Evolutionary conservation across 495 filamentous ascomycete species (phyloP).

Genomic region (Trichoderma orchidacearum): DNA sequence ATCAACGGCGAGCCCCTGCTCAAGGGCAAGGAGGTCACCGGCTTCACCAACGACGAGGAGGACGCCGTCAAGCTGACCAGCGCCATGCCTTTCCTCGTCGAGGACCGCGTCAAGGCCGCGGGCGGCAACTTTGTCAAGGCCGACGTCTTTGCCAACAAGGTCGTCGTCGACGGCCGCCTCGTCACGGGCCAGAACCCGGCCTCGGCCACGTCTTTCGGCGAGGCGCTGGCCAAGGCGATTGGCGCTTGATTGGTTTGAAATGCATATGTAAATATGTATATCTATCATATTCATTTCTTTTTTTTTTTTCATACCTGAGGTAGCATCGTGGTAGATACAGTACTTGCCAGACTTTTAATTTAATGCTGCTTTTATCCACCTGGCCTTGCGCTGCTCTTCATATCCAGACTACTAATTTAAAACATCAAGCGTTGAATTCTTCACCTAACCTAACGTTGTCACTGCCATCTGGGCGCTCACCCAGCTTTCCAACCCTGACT

Average conservation of each 20-base stretch:
- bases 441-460: too few relatives aligned
- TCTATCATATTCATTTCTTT: not conserved
- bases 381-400: too few relatives aligned
- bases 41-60: constrained; percentile 59
- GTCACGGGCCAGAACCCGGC: constrained; percentile 70
- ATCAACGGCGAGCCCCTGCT: constrained; percentile 38
- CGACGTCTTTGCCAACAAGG: constrained; percentile 42
- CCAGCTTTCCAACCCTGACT: too few relatives aligned
- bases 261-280: too few relatives aligned
- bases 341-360: too few relatives aligned
- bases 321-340: not conserved
- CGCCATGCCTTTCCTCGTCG: constrained; percentile 50
- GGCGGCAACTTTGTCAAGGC: constrained; percentile 48
- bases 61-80: constrained; percentile 29
- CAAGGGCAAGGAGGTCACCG: constrained; percentile 44
- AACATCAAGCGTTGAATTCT: too few relatives aligned
- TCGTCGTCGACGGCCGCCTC: constrained; percentile 45
- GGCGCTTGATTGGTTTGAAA: not conserved
- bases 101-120: constrained; percentile 38
- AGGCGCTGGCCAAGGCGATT: constrained; percentile 28
- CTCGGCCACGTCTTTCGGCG: constrained; percentile 44
- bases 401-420: too few relatives aligned
- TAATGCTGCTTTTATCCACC: too few relatives aligned
- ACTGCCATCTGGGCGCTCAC: too few relatives aligned
- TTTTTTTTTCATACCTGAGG: not conserved